Evolutionary conservation across 225 moss, liverwort and hornwort species (phyloP), one percentile per base, ranked within the genome.

Genomic region (Asterella californica): DNA sequence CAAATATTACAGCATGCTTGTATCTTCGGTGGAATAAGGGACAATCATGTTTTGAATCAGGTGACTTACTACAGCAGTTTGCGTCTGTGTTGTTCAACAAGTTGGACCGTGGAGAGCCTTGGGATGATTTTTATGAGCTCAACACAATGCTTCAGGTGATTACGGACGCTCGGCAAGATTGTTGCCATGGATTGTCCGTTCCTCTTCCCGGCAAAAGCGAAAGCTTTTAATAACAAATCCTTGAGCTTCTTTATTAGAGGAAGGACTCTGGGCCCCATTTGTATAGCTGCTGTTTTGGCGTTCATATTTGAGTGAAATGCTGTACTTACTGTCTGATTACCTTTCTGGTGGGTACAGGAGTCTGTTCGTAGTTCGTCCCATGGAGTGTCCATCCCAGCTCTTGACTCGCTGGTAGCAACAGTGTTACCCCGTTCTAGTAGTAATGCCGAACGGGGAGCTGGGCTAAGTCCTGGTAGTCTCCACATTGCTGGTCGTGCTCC

Each of bases 41-140:
- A 17, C 60, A 25, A 38, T 50, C 1, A 72, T 73, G 37, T 47
- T 32, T 55, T 78, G 62, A 30, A 47, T 79, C 81, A 96, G 97
- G 99, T 85, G 95, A 93, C 87, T 88, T 99, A 82, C 83, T 99
- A 62, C 99, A 99, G 78, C 95, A 95, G 80, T 99, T 99, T 89
- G 90, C 95, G 57, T 92, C 93, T 83, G 93, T 95, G 62, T 86
- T 99, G 68, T 99, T 99, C 83, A 99, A 99, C 79, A 99, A 99
- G 88, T 86, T 99, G 80, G 99, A 95, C 80, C 92, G 95, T 79
- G 99, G 95, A 73, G 99, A 99, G 78, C 92, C 88, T 70, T 99
- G 99, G 99, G 99, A 99, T 87, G 97, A 97, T 83, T 99, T 92
- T 81, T 94, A 99, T 72, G 93, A 99, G 82, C 91, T 99, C 7